Conservation (phyloP, 495 filamentous ascomycete genomes). For the Neurospora sp. region DNA sequence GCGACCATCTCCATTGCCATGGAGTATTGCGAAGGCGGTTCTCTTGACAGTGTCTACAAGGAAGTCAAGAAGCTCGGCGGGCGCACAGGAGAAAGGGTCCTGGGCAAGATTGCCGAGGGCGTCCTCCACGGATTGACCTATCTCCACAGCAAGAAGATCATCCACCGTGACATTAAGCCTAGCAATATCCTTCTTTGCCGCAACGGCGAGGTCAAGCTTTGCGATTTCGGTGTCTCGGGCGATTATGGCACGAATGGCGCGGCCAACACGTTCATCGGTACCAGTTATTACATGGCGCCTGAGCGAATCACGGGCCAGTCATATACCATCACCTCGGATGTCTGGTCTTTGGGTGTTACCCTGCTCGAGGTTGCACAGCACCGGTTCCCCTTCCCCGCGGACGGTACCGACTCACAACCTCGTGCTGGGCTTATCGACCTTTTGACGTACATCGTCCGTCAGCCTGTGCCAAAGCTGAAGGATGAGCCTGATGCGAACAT, state of each 20-base stretch:
- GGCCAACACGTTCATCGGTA: slow-evolving; percentile 97
- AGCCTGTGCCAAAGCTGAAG: slow-evolving; percentile 91
- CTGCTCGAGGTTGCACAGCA: slow-evolving; percentile 96
- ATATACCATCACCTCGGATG: slow-evolving; percentile 97
- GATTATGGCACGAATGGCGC: slow-evolving; percentile 98
- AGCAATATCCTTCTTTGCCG: slow-evolving; percentile 93
- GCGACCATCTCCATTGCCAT: slow-evolving; percentile 97
- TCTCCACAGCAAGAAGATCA: slow-evolving; percentile 92
- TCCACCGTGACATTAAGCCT: slow-evolving; percentile 98
- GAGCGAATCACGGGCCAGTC: slow-evolving; percentile 95
- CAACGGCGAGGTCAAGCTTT: slow-evolving; percentile 89
- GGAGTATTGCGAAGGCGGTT: slow-evolving; percentile 98
- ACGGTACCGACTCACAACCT: slow-evolving; percentile 81
- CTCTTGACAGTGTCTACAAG: slow-evolving; percentile 89
- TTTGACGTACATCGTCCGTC: slow-evolving; percentile 91
- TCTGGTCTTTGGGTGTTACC: slow-evolving; percentile 95
- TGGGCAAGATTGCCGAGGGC: slow-evolving; percentile 96
- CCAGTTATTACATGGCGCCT: slow-evolving; percentile 98
- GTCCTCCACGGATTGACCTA: slow-evolving; percentile 92
- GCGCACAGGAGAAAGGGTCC: slow-evolving; percentile 90
- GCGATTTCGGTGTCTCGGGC: slow-evolving; percentile 94
- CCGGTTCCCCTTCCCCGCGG: slow-evolving; percentile 93
- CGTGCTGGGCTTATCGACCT: slow-evolving; percentile 88
- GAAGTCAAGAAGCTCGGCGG: slow-evolving; percentile 93
- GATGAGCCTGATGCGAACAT: slow-evolving; percentile 78